Evolutionary conservation across 768 basidiomycete genomes (phyloP).

Genomic region (Tulasnella sp.): DNA sequence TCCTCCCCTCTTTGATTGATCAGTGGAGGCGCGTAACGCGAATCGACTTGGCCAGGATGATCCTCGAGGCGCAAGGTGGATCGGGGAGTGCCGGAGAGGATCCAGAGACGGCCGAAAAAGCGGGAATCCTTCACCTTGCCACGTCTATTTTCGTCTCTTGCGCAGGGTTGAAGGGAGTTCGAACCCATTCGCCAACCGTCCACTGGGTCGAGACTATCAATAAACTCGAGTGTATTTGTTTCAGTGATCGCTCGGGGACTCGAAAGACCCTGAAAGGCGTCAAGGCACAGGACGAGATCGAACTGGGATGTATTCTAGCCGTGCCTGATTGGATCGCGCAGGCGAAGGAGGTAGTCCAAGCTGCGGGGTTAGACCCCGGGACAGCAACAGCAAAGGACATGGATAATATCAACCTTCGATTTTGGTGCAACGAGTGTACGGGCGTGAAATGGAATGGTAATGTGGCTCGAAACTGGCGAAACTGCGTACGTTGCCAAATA

Average conservation of each 20-base stretch:
- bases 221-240: too few species aligned
- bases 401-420: constrained; percentile 4
- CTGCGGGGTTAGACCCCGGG: not conserved
- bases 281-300: too few species aligned
- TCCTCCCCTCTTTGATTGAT: not conserved
- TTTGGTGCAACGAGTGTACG: constrained; percentile 12
- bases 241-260: not conserved
- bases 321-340: not conserved
- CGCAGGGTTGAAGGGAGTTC: too few species aligned
- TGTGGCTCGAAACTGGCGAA: not conserved
- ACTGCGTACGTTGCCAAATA: not conserved
- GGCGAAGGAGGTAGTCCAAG: not conserved
- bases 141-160: too few species aligned
- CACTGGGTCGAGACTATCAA: too few species aligned
- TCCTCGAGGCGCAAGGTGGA: not conserved
- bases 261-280: too few species aligned
- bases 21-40: not conserved
- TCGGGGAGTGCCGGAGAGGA: not conserved
- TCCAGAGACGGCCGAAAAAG: too few species aligned
- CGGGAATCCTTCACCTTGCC: too few species aligned
- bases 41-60: not conserved
- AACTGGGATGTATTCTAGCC: not conserved
- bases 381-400: not conserved
- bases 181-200: too few species aligned
- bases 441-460: not conserved